Conservation (phyloP, 2,329 filamentous ascomycete genomes). For the Fusarium compactum region DNA sequence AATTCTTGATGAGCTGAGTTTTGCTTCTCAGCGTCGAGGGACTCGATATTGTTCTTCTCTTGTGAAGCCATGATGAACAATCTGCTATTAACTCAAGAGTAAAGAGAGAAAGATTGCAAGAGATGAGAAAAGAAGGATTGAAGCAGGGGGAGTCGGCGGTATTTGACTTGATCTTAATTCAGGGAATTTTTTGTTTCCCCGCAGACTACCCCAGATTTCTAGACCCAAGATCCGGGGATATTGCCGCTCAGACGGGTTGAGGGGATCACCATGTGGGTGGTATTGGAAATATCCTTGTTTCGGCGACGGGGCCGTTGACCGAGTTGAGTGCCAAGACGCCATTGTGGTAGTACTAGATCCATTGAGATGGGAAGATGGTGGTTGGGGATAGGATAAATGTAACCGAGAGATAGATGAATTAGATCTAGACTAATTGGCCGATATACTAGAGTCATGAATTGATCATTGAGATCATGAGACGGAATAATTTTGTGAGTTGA, state of each 20-base stretch:
- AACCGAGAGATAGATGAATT: background rate
- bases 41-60: constrained; percentile 20
- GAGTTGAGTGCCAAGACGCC: constrained; percentile 30
- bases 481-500: background rate
- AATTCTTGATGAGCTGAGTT: constrained; percentile 35
- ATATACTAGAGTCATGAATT: background rate
- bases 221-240: constrained; percentile 28
- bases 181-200: constrained; percentile 13
- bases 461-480: background rate
- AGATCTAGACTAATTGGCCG: background rate
- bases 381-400: constrained; percentile 1
- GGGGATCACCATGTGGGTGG: constrained; percentile 25
- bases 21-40: constrained; percentile 38
- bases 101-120: background rate
- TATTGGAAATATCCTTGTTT: constrained; percentile 17
- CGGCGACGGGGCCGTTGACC: constrained; percentile 32
- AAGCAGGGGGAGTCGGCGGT: constrained; percentile 20
- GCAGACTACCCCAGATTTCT: constrained; percentile 37
- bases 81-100: background rate
- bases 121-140: background rate
- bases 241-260: constrained; percentile 18
- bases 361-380: background rate
- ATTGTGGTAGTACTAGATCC: background rate
- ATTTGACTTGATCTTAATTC: constrained; percentile 24
- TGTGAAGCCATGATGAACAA: constrained; percentile 24